Base-by-base conservation (phyloP, 306 rosid species). In the Lotus japonicus region DNA sequence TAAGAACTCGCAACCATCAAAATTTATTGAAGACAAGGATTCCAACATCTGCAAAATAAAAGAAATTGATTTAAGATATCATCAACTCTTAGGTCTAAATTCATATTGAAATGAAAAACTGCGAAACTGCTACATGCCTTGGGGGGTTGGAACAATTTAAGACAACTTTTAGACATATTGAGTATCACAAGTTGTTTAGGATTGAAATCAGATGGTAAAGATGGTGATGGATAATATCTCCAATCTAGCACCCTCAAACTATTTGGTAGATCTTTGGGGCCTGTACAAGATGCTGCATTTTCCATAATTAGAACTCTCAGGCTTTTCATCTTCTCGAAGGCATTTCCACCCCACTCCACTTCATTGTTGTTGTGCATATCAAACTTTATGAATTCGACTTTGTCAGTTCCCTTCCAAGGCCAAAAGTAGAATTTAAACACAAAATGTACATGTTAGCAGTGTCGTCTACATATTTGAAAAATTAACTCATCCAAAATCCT, bases 291-390 rank as follows among this genome's bases (percentile, higher is more conserved):
- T 2, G 0, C 6, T 16, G 26, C 33, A 19, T 5, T 44, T 36
- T 9, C 9, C 23, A 62, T 6, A 0, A 61, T 9, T 18, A 61
- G 60, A 11, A 26, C 13, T 23, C 9, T 62, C 16, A 72, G 55
- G 31, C 51, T 72, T 49, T 44, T 55, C 71, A 62, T 72, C n/a
- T 63, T 10, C 23, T 52, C 41, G 31, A 72, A 72, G n/a, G 71
- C 70, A 7, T 52, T 3, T 41, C 71, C 77, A 52, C 38, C 35
- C 77, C 70, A 72, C 15, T 42, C 3, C 60, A 62, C 64, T 52
- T 71, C 6, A 10, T 5, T 36, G 21, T 38, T 17, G 2, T 73
- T 73, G 39, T 42, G 9, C 11, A 23, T 18, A 44, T 53, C 13
- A 43, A 73, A 33, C 6, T 16, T 63, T 42, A 73, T 63, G 65